A percentile compares a stretch with the other conserved stretches of the same genome.
phyloP scores from a whole-genome alignment of 495 filamentous ascomycete species.

The Monascus purpureus region DNA sequence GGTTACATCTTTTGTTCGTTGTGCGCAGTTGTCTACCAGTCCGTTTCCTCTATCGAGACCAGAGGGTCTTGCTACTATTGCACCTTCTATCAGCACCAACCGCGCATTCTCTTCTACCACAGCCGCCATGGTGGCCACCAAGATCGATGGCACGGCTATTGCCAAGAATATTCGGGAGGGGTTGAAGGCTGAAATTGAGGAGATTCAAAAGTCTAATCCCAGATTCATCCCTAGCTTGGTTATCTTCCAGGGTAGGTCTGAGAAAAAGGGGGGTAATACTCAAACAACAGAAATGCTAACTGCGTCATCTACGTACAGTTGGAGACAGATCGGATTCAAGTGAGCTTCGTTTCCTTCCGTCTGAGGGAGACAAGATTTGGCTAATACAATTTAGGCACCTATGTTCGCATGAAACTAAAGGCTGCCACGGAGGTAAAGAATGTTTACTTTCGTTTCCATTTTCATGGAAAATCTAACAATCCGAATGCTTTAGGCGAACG shows the following conservation, averaged over 20 bases:
- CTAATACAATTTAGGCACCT: slow-evolving; percentile 53
- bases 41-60: slow-evolving; percentile 2
- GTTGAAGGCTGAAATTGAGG: slow-evolving; percentile 63
- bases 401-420: slow-evolving; percentile 99
- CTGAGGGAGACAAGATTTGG: slow-evolving; percentile 1
- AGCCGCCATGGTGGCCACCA: slow-evolving; percentile 64
- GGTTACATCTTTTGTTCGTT: slow-evolving; percentile 5
- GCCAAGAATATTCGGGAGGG: slow-evolving; percentile 75
- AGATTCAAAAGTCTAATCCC: slow-evolving; percentile 67
- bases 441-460: slow-evolving; percentile 1
- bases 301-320: slow-evolving; percentile 31
- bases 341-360: slow-evolving; percentile 27
- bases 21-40: slow-evolving; percentile 3
- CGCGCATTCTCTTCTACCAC: slow-evolving; percentile 35
- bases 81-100: slow-evolving; percentile 5
- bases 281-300: background rate
- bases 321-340: slow-evolving; percentile 86
- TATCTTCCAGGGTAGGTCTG: slow-evolving; percentile 73
- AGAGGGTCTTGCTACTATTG: background rate
- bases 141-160: slow-evolving; percentile 91
- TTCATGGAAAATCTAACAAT: background rate
- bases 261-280: background rate
- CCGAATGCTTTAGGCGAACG: slow-evolving; percentile 50
- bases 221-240: slow-evolving; percentile 77
- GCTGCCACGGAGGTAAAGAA: slow-evolving; percentile 72